Evolutionary conservation across 345 rosid species (phyloP), one percentile per base, ranked within the genome.

Genomic region (Hypericum perforatum): DNA sequence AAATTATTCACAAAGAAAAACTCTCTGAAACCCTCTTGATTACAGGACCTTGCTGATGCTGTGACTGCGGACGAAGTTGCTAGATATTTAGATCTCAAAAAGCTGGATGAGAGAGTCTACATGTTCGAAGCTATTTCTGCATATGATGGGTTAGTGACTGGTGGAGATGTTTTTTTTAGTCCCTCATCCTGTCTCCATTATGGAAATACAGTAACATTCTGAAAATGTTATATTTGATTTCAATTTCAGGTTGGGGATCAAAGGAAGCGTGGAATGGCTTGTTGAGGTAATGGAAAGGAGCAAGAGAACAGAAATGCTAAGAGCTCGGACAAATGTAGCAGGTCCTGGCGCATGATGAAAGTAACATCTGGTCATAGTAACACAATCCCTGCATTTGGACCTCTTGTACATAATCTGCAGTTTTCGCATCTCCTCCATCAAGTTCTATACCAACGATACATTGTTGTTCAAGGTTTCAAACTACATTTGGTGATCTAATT

Each of bases 121-220:
- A 85, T 76, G 87, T 84, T 84, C 45, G 97, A 94, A 76, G 99
- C 97, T 52, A 89, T 78, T 61, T 94, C 99, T 42, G 87, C 82
- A 49, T 75, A 74, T 65, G 97, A 94, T 57, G 97, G 97, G 99
- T 94, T 63, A 70, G 84, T 68, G 10, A 46, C 38, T 54, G 39
- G 9, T 6, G 44, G 29, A 16, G 37, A 7, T 32, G 8, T 14
- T 40, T 16, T 39, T 29, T 16, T 9, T 2, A 13, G 55, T 42
- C 5, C 32, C 37, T 14, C 39, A 14, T 42, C 12, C 6, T 36
- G 32, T n/a, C 39, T 39, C 49, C n/a, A 36, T 32, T 49, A 41
- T 11, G 9, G 57, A 16, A 49, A 9, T 8, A 57, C 47, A 42
- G 4, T 0, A 43, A 12, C 36, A 64, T 16, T 45, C 11, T 16